phyloP scores from a whole-genome alignment of 306 rosid species.

The Acacia acuminata region DNA sequence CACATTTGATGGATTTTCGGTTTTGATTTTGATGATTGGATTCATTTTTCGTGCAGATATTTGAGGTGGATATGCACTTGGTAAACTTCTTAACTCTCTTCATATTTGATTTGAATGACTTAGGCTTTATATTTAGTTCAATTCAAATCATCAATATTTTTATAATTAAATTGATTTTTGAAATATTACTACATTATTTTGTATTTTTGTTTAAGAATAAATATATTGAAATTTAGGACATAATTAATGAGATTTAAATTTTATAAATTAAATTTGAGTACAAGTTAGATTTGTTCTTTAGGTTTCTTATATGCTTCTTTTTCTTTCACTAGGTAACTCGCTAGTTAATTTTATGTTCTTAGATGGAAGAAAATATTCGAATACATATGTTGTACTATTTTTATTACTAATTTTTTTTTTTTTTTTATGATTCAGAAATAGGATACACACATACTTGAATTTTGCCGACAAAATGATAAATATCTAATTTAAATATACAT shows the following conservation, averaged over 20 bases:
- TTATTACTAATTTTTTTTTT: too few relatives aligned
- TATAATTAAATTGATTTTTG: background rate
- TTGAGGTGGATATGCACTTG: background rate
- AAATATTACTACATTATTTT: too few relatives aligned
- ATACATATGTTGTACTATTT: too few relatives aligned
- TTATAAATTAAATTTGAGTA: too few relatives aligned
- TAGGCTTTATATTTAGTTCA: background rate
- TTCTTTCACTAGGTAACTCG: too few relatives aligned
- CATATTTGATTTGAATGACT: background rate
- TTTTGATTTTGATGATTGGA: background rate
- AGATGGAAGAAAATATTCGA: background rate
- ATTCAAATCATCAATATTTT: background rate
- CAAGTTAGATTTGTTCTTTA: constrained; percentile 1
- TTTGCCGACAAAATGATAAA: too few relatives aligned
- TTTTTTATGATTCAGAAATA: too few relatives aligned
- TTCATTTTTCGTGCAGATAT: background rate
- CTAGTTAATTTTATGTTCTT: background rate
- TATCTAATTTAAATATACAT: too few relatives aligned
- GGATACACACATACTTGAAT: too few relatives aligned
- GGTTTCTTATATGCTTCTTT: background rate
- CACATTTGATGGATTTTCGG: background rate
- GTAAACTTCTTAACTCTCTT: background rate
- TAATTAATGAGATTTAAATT: background rate
- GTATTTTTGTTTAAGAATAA: too few relatives aligned
- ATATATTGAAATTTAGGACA: background rate